These are phyloP conservation scores for Tillandsia fasciculata DNA, from an alignment of 176 grass and related monocot genomes.

Conservation along the genomic window DNA sequence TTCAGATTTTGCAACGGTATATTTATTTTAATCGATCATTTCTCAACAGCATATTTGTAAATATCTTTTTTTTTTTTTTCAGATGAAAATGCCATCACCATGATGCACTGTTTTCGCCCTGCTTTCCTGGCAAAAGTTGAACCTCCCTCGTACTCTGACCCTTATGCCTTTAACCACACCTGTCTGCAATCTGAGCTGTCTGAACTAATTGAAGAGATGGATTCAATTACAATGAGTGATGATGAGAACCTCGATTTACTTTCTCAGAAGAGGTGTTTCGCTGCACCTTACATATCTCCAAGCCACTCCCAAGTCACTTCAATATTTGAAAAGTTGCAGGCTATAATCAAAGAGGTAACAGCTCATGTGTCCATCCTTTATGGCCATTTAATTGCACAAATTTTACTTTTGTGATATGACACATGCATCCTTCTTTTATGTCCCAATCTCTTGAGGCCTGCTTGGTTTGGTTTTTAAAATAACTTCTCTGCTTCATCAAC, in stretches of 20 bases:
- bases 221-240: constrained; percentile 23
- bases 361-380: neutral
- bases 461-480: too few relatives aligned
- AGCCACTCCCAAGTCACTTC: constrained; percentile 41
- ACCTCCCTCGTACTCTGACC: constrained; percentile 47
- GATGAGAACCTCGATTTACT: constrained; percentile 31
- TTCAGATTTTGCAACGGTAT: too few relatives aligned
- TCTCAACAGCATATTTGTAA: neutral
- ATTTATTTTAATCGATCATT: too few relatives aligned
- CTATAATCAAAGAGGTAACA: constrained; percentile 29
- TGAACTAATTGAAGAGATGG: constrained; percentile 22
- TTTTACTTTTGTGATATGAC: neutral
- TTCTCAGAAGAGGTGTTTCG: constrained; percentile 24
- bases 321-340: constrained; percentile 26
- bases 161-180: constrained; percentile 50
- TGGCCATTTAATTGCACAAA: too few relatives aligned
- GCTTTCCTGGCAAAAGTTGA: constrained; percentile 48
- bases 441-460: too few relatives aligned
- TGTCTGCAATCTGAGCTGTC: constrained; percentile 27
- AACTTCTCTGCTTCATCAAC: too few relatives aligned
- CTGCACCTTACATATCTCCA: constrained; percentile 56
- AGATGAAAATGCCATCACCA: constrained; percentile 70
- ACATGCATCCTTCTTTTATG: neutral
- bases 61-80: constrained; percentile 25
- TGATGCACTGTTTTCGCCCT: constrained; percentile 58